These are phyloP conservation scores for Kwoniella mangroviensis DNA, from an alignment of 768 basidiomycete species.

Conservation along the genomic window DNA sequence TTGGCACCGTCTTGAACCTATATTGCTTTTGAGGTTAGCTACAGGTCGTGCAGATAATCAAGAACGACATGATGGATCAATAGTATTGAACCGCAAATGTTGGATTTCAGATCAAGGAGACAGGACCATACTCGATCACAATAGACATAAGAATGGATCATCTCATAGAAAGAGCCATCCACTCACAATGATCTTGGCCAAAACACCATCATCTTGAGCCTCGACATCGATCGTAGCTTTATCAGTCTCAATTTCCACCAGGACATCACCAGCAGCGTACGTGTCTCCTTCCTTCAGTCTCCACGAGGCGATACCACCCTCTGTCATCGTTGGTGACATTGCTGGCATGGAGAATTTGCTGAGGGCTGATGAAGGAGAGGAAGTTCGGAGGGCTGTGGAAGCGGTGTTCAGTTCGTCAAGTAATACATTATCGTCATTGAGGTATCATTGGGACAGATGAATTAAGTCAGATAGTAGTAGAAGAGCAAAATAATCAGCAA, in stretches of 20 bases:
- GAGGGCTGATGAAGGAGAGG: slow-evolving; percentile 76
- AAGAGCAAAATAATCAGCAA: slow-evolving; percentile 2
- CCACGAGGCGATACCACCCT: slow-evolving; percentile 97
- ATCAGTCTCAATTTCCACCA: slow-evolving; percentile 99
- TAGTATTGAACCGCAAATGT: no score
- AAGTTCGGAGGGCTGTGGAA: slow-evolving; percentile 75
- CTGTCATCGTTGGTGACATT: slow-evolving; percentile 99
- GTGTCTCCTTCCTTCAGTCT: slow-evolving; percentile 95
- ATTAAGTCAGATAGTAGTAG: neutral
- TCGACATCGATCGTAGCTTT: slow-evolving; percentile 99
- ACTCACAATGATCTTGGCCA: slow-evolving; percentile 94
- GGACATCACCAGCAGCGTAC: slow-evolving; percentile 86
- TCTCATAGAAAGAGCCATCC: no score
- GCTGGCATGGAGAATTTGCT: slow-evolving; percentile 93
- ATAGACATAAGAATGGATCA: neutral
- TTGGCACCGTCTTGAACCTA: slow-evolving; percentile 85
- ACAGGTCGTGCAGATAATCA: neutral
- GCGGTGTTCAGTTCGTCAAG: slow-evolving; percentile 4
- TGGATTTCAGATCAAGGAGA: neutral
- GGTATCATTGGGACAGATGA: neutral
- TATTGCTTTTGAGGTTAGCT: neutral
- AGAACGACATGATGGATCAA: neutral
- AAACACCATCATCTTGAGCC: slow-evolving; percentile 94
- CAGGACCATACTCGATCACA: neutral
- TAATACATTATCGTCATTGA: neutral